These are phyloP conservation scores for Zychaea mexicana DNA, from an alignment of 371 early-diverging fungal species.

Conservation along the genomic window DNA sequence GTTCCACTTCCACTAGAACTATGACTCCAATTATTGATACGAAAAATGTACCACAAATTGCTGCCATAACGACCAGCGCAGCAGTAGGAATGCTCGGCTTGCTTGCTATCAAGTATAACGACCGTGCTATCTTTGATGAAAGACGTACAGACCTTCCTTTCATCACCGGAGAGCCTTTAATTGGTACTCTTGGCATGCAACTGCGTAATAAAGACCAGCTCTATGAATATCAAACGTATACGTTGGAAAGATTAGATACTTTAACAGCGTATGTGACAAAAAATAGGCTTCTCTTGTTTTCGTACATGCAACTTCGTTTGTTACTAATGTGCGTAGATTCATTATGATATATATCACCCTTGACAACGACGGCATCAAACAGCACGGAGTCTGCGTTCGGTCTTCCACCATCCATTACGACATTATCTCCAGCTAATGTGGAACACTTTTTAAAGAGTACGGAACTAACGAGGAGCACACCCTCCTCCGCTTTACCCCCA, in stretches of 20 bases:
- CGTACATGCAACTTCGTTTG: background rate
- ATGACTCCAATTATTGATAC: no score
- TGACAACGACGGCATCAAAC: no score
- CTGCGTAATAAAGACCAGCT: slow-evolving; percentile 15
- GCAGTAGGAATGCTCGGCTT: slow-evolving; percentile 21
- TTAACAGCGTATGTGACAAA: slow-evolving; percentile 14
- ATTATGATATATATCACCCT: no score
- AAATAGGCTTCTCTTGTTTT: background rate
- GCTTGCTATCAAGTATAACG: slow-evolving; percentile 24
- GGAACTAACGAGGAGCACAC: no score
- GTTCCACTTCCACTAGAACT: no score
- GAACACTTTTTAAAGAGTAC: slow-evolving; percentile 33
- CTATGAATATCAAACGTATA: slow-evolving; percentile 21
- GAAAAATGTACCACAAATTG: no score
- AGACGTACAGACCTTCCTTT: slow-evolving; percentile 13
- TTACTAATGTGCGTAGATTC: no score
- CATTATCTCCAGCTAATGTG: slow-evolving; percentile 24
- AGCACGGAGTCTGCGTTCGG: slow-evolving; percentile 20
- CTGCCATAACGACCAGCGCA: no score
- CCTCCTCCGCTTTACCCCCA: no score
- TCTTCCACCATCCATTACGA: slow-evolving; percentile 17
- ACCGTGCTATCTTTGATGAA: slow-evolving; percentile 32
- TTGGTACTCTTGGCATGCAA: slow-evolving; percentile 21
- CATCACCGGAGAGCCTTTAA: slow-evolving; percentile 22
- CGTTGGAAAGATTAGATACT: slow-evolving; percentile 12